These are phyloP conservation scores for Macadamia integrifolia DNA, from an alignment of 164 flowering plant species.

Conservation along the genomic window DNA sequence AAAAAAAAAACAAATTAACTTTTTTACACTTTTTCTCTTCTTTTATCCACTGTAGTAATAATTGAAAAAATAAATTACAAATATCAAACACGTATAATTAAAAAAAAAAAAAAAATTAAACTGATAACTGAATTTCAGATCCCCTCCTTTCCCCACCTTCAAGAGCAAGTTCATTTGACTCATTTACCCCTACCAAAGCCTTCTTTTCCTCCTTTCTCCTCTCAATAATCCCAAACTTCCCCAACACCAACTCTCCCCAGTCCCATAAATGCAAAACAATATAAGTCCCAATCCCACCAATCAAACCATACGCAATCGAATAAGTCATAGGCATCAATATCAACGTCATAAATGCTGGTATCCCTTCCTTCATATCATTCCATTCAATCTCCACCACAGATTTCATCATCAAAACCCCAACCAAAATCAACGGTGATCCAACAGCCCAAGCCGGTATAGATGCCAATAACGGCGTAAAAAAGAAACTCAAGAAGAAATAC, in stretches of 20 bases:
- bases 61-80: no score
- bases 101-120: no score
- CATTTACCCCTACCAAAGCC: no score
- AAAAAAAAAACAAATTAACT: no score
- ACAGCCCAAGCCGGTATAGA: constrained; percentile 97
- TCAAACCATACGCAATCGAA: constrained; percentile 81
- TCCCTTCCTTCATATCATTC: constrained; percentile 75
- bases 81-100: no score
- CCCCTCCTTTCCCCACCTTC: no score
- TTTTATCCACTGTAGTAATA: no score
- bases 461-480: constrained; percentile 84
- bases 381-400: constrained; percentile 81
- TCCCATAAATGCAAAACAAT: constrained; percentile 63
- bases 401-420: constrained; percentile 93
- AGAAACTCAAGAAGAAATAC: constrained; percentile 63
- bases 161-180: no score
- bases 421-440: constrained; percentile 84
- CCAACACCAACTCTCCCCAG: constrained; percentile 36
- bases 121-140: no score
- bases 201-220: no score
- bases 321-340: constrained; percentile 81
- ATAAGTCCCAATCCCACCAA: constrained; percentile 79
- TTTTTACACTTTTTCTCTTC: no score
- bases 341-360: constrained; percentile 81
- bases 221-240: constrained; percentile 6